Evolutionary conservation across 495 filamentous ascomycete genomes (phyloP), one percentile per base, ranked within the genome.

Genomic region (Aspergillus hancockii): DNA sequence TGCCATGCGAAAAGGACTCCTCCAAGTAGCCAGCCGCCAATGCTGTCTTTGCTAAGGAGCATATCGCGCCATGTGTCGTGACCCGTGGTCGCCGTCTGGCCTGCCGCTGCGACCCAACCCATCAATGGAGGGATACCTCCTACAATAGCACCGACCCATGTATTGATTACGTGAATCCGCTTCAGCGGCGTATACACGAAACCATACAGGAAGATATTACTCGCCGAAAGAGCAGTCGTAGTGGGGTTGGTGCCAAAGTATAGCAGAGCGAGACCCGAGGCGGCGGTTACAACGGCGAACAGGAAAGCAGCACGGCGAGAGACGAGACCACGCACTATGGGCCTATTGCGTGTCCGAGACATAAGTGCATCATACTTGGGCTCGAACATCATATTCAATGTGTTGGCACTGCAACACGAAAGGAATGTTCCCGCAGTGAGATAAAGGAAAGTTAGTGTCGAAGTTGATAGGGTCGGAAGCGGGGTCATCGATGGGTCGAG

Each of bases 301-400:
- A 88, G 57, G 4, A 93, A 70, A 12, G 94, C 94, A n/a, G 80
- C 86, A 13, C 83, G 82, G n/a, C 80, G 81, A 40, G 84, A 85
- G 36, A 98, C 80, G 2, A 98, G 83, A 3, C 88, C 86, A 4
- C 94, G 86, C 10, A 97, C 94, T 0, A 98, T 79, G 0, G 94
- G 94, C 21, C 94, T 80, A 60, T 97, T 94, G 34, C 90, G 84
- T 9, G 94, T 98, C 9, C 94, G 88, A 19, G 81, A 86, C 94
- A 98, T 98, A 63, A 88, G 87, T 23, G 89, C 91, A 74, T 98
- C 94, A 74, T 92, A 90, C 61, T 84, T 81, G 14, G 88, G 93
- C 74, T 98, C 94, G 66, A 96, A 87, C 62, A 95, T 86, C 94
- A 98, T 98, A 78, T 98, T 98, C 52, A 98, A 79, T 0, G 94